Evolutionary conservation across 2,329 filamentous ascomycete genomes (phyloP), one percentile per base, ranked within the genome.

Genomic region (Epichloe festucae): DNA sequence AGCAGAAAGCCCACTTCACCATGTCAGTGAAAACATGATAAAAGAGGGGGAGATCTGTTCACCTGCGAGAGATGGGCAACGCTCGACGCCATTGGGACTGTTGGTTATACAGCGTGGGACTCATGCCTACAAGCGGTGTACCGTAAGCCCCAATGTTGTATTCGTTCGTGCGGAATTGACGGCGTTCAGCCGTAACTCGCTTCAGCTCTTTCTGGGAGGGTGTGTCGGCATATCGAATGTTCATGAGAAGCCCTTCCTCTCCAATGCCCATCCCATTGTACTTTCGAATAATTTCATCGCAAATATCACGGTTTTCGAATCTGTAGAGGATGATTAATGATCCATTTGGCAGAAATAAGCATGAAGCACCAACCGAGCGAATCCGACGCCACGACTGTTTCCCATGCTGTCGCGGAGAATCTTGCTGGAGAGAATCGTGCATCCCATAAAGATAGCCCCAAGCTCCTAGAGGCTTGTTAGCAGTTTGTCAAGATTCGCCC

Each of bases 121-220:
- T 74, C 60, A 81, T 70, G 15, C 79, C 76, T 48, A 84, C 78
- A 54, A 77, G 73, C 46, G 77, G 73, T 54, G 79, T 82, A 54
- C 81, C 81, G 59, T 84, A 84, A 43, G 81, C 81, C 53, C 81
- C 79, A 55, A 84, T 82, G 61, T 90, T 90, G 71, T 97, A 97
- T 73, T 97, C 93, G 53, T 93, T 93, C 53, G 91, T 93, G 54
- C 93, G 88, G 72, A 95, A 97, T 63, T 95, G 89, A 55, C 93
- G 89, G 53, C 90, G 88, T 66, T 95, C 89, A 35, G 93, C 89
- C 42, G 91, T 97, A 65, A 96, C 86, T 57, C 93, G 86, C 77
- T 98, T 98, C 59, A 98, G 77, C 65, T 93, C 82, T 74, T 98
- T 98, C 70, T 98, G 93, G 56, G 91, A 87, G 51, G 93, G 88